Evolutionary conservation across 2,329 filamentous ascomycete species (phyloP), one percentile per base, ranked within the genome.

Genomic region (Diaporthe citriasiana): DNA sequence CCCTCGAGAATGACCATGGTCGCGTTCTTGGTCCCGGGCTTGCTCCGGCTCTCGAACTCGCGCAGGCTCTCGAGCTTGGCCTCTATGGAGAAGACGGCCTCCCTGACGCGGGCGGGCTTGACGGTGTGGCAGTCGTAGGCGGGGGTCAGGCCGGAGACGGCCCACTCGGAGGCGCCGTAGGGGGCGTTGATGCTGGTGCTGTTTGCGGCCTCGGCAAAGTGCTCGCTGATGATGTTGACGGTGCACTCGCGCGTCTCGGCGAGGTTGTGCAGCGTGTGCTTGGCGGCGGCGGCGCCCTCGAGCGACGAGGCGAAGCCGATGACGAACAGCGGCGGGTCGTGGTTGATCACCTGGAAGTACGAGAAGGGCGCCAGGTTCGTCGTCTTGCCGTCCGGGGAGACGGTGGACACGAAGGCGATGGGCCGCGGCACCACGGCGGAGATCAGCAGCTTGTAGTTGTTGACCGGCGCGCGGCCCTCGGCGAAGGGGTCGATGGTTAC

Each of bases 401-500:
- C 81, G 13, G 90, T 90, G 74, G 87, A 90, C 42, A 92, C 80
- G 81, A 92, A 89, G 70, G 89, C 90, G 80, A 98, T 93, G 17
- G 96, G 96, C 17, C 96, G 90, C 0, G 96, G 96, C 22, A 95
- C 89, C 77, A 98, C 90, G 76, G 91, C 91, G 25, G 91, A 94
- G 82, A 98, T 97, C 75, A 98, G 87, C 19, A 98, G 89, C 84
- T 97, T 98, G 89, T 98, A 98, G 88, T 98, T 98, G 84, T 89
- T 91, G 1, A 86, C 84, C 0, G 90, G 84, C 0, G 91, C 88
- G 0, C 95, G 89, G 42, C 92, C 93, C 38, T 91, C 85, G 72
- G 88, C 92, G 81, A 95, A 91, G 0, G 95, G 95, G 82, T 98
- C 93, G 78, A 98, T 97, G 80, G 92, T 86, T 77, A 96, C 83